Base-by-base conservation (phyloP, 495 filamentous ascomycete species). In the Penicillium odoratum region DNA sequence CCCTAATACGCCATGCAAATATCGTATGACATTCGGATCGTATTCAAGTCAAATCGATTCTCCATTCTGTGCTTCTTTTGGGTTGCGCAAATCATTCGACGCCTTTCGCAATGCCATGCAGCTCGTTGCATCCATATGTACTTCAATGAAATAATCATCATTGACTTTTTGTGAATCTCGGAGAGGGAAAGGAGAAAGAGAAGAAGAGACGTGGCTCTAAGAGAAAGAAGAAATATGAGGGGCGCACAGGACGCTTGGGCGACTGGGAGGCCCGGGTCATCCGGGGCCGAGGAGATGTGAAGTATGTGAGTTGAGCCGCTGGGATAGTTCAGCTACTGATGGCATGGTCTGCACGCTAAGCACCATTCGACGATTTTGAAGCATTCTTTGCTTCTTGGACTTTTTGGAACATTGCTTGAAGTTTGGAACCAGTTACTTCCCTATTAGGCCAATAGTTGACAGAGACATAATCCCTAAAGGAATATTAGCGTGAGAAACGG, bases 361-460 rank as follows among this genome's bases (percentile, higher is more conserved):
- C 33, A 25, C 75, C 71, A 49, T 73, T 73, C n/a, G 66, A 66
- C 13, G 65, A 38, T 36, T 70, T 63, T 18, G 68, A 57, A 33
- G 64, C 61, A 53, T 71, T 75, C 30, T 56, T 65, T 7, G 65
- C 68, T 61, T 70, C 70, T 55, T 63, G 60, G 26, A 81, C 71
- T 58, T 78, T 80, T 43, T 76, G 64, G 56, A 77, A 83, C 78
- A 83, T 81, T 57, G 71, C 70, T 48, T 73, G 74, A 40, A 82
- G 72, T 53, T 78, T 74, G 11, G 68, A 50, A 25, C 73, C 78
- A 57, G 67, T 70, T 31, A 71, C 76, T 4, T 79, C 77, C 53
- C 74, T 74, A 61, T 81, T 82, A 25, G 80, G 78, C 78, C 79
- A 83, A 56, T 77, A 76, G 47, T 75, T 67, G 44, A 74, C 64